Percentiles rank a stretch among this genome's conserved stretches.
Conservation (phyloP, 2,329 filamentous ascomycete species). For the Fusarium transvaalense region DNA sequence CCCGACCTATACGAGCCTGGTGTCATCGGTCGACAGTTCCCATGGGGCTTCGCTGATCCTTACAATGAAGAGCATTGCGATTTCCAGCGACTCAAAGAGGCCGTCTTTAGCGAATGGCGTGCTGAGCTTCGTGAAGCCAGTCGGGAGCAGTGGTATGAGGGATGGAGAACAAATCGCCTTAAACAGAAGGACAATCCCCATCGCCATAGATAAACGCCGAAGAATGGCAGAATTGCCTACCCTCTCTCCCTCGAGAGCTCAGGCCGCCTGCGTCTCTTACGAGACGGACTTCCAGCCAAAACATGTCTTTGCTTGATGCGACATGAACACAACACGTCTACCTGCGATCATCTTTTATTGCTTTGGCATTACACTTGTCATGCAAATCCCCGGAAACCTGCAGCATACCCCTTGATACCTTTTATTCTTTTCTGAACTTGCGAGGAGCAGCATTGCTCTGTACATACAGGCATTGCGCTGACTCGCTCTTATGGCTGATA, state of each 20-base stretch:
- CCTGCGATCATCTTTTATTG: constrained; percentile 40
- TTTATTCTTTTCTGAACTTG: constrained; percentile 37
- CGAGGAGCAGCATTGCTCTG: constrained; percentile 28
- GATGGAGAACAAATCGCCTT: constrained; percentile 84
- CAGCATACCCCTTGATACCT: constrained; percentile 55
- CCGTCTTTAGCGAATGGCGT: constrained; percentile 94
- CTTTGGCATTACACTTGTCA: constrained; percentile 40
- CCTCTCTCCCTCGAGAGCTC: constrained; percentile 6
- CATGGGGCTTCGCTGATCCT: constrained; percentile 97
- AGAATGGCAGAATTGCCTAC: constrained; percentile 5
- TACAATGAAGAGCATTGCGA: constrained; percentile 94
- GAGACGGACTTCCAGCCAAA: constrained; percentile 8
- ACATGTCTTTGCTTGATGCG: constrained; percentile 32
- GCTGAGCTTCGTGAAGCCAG: constrained; percentile 90
- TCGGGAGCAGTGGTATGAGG: constrained; percentile 93
- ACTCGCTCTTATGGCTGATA: constrained; percentile 41
- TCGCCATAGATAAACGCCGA: constrained; percentile 51
- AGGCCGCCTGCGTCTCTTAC: not conserved
- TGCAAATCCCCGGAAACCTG: constrained; percentile 48
- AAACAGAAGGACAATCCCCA: constrained; percentile 64
- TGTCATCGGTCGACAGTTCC: constrained; percentile 86
- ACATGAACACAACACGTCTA: constrained; percentile 33
- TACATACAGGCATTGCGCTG: constrained; percentile 18
- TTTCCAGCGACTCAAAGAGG: constrained; percentile 89
- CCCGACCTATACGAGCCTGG: constrained; percentile 90